These are phyloP conservation scores for Ceriops decandra DNA, from an alignment of 345 rosid species.

Conservation along the genomic window DNA sequence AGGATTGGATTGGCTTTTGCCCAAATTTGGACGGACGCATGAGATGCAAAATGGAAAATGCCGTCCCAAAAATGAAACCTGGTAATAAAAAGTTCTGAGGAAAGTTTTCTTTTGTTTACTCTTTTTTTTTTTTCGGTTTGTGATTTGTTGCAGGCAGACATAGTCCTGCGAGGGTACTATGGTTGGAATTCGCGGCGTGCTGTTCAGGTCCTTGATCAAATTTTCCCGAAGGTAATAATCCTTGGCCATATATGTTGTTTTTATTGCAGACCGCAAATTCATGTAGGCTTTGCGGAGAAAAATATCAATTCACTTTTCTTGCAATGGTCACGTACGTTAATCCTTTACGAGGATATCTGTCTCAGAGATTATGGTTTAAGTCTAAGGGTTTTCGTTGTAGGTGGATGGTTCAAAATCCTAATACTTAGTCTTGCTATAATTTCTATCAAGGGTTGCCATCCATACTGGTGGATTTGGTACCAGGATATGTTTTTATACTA, in stretches of 20 bases:
- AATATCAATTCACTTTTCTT: too few relatives aligned
- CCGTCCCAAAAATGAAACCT: too few relatives aligned
- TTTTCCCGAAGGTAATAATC: conserved; percentile 71
- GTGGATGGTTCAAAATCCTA: too few relatives aligned
- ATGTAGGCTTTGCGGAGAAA: too few relatives aligned
- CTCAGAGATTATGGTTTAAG: too few relatives aligned
- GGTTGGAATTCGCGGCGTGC: conserved; percentile 98
- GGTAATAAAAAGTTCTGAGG: too few relatives aligned
- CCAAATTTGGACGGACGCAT: background rate
- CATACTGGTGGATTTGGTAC: too few relatives aligned
- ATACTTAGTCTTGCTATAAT: too few relatives aligned
- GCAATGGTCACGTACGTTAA: background rate
- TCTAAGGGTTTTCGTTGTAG: too few relatives aligned
- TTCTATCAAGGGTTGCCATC: too few relatives aligned
- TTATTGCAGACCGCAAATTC: background rate
- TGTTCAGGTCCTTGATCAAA: conserved; percentile 65
- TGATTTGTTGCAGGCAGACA: conserved; percentile 59
- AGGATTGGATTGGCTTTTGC: background rate
- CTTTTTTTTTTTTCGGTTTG: background rate
- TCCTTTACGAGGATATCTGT: background rate
- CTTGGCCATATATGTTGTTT: background rate
- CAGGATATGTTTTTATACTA: too few relatives aligned
- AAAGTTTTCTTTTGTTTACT: too few relatives aligned
- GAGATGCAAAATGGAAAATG: background rate
- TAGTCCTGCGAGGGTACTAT: conserved; percentile 73